phyloP scores from a whole-genome alignment of 2,329 filamentous ascomycete species.

The Metarhizium album region DNA sequence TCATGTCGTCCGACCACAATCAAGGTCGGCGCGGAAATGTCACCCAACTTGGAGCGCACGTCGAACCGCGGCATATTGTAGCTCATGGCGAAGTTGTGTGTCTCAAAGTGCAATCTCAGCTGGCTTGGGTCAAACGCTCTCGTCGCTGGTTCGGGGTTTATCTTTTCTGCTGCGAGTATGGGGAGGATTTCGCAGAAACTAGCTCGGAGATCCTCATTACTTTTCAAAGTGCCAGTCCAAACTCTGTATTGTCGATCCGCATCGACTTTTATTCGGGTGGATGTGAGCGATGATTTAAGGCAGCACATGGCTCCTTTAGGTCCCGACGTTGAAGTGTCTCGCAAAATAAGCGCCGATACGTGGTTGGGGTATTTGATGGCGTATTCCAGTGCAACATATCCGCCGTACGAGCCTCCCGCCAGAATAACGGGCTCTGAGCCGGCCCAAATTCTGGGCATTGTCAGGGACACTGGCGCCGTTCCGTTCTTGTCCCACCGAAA shows the following conservation, averaged over 20 bases:
- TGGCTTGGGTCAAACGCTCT: neutral
- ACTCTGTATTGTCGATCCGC: constrained; percentile 10
- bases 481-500: no score
- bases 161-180: constrained; percentile 10
- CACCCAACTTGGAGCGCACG: constrained; percentile 9
- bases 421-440: constrained; percentile 12
- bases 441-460: constrained; percentile 10
- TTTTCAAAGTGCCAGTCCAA: constrained; percentile 10
- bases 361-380: constrained; percentile 11
- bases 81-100: constrained; percentile 14
- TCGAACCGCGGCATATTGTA: constrained; percentile 13
- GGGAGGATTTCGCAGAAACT: constrained; percentile 10
- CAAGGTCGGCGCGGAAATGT: constrained; percentile 12
- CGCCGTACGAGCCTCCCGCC: constrained; percentile 16
- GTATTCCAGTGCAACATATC: constrained; percentile 13
- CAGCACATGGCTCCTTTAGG: constrained; percentile 6
- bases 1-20: constrained; percentile 14
- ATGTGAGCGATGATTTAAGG: constrained; percentile 9
- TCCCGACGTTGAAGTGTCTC: constrained; percentile 14
- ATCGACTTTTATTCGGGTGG: constrained; percentile 9
- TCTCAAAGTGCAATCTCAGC: constrained; percentile 11
- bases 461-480: neutral
- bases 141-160: neutral
- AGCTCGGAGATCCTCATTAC: constrained; percentile 11
- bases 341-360: constrained; percentile 12